Conservation (phyloP, 768 basidiomycete genomes). For the Thelephora aurantiotincta region DNA sequence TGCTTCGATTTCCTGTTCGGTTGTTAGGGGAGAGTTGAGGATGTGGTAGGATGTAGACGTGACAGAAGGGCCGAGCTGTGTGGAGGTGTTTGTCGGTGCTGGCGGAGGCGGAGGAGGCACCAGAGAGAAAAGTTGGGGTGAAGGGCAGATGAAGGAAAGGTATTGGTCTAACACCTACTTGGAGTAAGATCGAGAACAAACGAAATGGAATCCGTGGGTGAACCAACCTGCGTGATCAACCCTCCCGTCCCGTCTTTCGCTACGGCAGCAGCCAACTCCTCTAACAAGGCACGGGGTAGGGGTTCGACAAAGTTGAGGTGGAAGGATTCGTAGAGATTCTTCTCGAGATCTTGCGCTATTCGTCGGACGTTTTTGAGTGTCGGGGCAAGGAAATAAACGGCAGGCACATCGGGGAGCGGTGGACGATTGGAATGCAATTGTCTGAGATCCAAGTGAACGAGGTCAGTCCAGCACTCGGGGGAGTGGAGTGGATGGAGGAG, state of each 20-base stretch:
- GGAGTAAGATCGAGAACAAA: slow-evolving; percentile 9
- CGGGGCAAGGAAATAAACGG: slow-evolving; percentile 92
- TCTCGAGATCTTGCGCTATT: slow-evolving; percentile 88
- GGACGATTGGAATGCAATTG: slow-evolving; percentile 87
- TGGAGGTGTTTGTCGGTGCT: slow-evolving; percentile 17
- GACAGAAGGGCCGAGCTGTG: slow-evolving; percentile 19
- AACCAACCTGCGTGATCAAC: slow-evolving; percentile 57
- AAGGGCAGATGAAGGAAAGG: slow-evolving; percentile 90
- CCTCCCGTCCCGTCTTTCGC: slow-evolving; percentile 76
- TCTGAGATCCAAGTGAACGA: slow-evolving; percentile 25
- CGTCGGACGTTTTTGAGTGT: slow-evolving; percentile 75
- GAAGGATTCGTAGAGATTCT: slow-evolving; percentile 81
- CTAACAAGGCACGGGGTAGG: slow-evolving; percentile 73
- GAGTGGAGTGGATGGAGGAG: neutral
- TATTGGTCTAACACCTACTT: slow-evolving; percentile 88
- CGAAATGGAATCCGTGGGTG: neutral
- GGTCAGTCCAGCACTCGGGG: neutral
- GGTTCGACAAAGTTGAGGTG: slow-evolving; percentile 95
- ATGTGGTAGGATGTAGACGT: slow-evolving; percentile 62
- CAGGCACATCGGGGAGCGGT: slow-evolving; percentile 86
- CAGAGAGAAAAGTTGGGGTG: slow-evolving; percentile 84
- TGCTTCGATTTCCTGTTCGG: slow-evolving; percentile 82
- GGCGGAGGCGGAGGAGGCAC: slow-evolving; percentile 40
- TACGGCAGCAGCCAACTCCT: slow-evolving; percentile 84
- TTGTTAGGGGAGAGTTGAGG: slow-evolving; percentile 82